Percentiles rank a stretch among this genome's conserved stretches.
Conservation (phyloP, 139 green algal species). For the Auxenochlorella protothecoides region DNA sequence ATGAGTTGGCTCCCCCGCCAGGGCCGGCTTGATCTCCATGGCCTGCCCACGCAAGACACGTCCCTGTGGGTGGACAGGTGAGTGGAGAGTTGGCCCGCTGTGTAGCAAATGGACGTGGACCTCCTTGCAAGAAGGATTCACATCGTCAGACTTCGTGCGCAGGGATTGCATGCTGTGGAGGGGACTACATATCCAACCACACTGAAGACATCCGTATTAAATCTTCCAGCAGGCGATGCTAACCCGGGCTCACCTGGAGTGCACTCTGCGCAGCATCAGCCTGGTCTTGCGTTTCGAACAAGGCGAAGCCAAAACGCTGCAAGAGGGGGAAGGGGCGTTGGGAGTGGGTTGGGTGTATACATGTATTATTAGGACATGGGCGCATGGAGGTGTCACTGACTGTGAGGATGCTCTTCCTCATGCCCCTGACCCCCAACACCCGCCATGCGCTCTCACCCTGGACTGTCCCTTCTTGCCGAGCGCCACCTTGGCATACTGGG, state of each 20-base stretch:
- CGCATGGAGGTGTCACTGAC: too few species aligned
- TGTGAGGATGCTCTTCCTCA: too few species aligned
- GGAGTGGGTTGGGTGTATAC: neutral
- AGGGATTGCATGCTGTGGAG: neutral
- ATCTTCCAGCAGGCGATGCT: neutral
- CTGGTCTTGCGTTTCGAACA: conserved; percentile 1
- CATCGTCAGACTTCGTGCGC: neutral
- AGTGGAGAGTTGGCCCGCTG: neutral
- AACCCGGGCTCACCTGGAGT: neutral
- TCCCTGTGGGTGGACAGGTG: too few species aligned
- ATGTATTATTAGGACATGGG: neutral
- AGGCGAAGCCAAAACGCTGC: conserved; percentile 14
- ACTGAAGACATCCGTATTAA: too few species aligned
- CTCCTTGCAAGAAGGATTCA: neutral
- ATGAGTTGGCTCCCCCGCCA: too few species aligned
- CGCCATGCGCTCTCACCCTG: neutral
- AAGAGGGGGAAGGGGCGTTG: neutral
- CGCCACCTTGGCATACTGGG: neutral
- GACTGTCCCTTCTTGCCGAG: neutral
- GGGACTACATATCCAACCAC: too few species aligned
- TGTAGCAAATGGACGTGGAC: neutral
- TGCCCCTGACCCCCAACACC: too few species aligned
- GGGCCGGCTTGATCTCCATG: too few species aligned
- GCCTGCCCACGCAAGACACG: too few species aligned
- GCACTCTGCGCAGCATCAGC: conserved; percentile 3